phyloP scores from a whole-genome alignment of 1,284 basidiomycete species.

The Hymenochaete sp. region DNA sequence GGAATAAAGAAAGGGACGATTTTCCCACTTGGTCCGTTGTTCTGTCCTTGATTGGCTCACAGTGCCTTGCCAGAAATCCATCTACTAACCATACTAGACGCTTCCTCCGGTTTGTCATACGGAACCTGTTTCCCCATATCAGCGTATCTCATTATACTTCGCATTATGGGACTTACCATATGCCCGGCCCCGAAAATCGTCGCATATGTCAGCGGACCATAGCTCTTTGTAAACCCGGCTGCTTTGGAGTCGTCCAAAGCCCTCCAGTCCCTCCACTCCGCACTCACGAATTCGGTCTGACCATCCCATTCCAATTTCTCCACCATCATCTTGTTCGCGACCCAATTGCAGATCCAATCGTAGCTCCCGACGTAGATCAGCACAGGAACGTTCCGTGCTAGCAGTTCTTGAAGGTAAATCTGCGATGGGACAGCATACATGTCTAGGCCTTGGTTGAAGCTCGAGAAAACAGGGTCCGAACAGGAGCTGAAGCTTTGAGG shows the following conservation, averaged over 20 bases:
- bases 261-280: constrained; percentile 54
- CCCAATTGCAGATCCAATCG: constrained; percentile 76
- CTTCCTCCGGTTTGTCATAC: constrained; percentile 57
- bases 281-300: constrained; percentile 39
- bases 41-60: no score
- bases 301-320: constrained; percentile 69
- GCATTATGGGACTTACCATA: constrained; percentile 51
- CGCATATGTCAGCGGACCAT: constrained; percentile 56
- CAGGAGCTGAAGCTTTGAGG: constrained; percentile 50
- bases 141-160: background rate
- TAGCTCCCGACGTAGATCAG: constrained; percentile 75
- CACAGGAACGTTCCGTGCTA: constrained; percentile 65
- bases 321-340: constrained; percentile 68
- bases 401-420: constrained; percentile 58
- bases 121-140: constrained; percentile 39
- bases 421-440: constrained; percentile 52
- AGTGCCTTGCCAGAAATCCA: constrained; percentile 52
- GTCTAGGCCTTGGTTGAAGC: constrained; percentile 47
- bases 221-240: constrained; percentile 42
- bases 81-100: constrained; percentile 46
- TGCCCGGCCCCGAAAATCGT: constrained; percentile 57
- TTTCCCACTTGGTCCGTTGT: no score
- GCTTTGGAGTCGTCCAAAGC: constrained; percentile 39
- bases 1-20: no score
- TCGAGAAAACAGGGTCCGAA: constrained; percentile 38